Evolutionary conservation across 176 grass and related monocot genomes (phyloP), one percentile per base, ranked within the genome.

Genomic region (Oryza officinalis): DNA sequence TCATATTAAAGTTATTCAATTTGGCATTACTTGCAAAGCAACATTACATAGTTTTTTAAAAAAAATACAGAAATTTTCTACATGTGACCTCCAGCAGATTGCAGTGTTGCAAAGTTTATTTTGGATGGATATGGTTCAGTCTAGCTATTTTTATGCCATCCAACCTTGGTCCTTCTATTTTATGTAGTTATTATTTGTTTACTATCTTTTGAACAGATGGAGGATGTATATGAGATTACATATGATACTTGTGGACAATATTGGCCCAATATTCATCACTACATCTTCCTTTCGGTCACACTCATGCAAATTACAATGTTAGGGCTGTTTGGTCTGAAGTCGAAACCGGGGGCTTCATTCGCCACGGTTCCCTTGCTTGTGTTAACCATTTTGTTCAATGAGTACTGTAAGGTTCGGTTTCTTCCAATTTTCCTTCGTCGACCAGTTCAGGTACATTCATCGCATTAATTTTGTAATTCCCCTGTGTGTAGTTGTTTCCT

Each of bases 231-330:
- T 86, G 90, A 92, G 31, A 92, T 92, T 64, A 76, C 73, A n/a
- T 97, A 97, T 10, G 88, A 97, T 17, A 97, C 92, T 6, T 97
- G 80, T 11, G 94, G 94, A 54, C 85, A 92, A 76, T 97, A 97
- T 27, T 97, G 92, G 92, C 88, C 94, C 0, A 77, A 73, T 64
- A 92, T 97, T 81, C 90, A 92, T 83, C 94, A 91, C 26, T 92
- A 89, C 71, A 87, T 97, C 67, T 92, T 90, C n/a, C 61, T 97
- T 35, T 84, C 86, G 9, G 81, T 91, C 26, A n/a, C 67, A 8
- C 92, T 94, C 40, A 94, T 91, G 94, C 94, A 94, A 80, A 89
- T 74, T 65, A 97, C 92, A 13, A 92, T 92, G 94, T 81, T 97
- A 37, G 92, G 92, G 4, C n/a, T 97, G 54, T 97, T 97, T 47